phyloP scores from a whole-genome alignment of 169 alveolate genomes.

The Miamiensis avidus region DNA sequence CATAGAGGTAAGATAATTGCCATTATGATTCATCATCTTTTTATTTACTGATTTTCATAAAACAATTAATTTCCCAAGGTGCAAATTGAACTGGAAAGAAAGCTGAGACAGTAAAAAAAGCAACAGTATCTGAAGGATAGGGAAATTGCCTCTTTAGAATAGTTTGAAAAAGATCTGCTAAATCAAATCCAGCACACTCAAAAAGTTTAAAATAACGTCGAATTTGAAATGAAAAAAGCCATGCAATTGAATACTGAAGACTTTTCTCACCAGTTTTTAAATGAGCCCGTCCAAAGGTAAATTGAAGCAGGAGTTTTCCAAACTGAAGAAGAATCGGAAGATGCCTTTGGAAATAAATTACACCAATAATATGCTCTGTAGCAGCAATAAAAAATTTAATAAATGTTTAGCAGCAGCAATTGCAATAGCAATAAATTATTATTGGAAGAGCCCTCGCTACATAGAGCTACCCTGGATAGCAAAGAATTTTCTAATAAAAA shows the following conservation, averaged over 20 bases:
- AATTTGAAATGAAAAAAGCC: neutral
- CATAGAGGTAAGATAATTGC: neutral
- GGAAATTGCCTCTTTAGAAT: neutral
- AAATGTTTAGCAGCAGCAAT: too few species aligned
- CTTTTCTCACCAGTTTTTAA: neutral
- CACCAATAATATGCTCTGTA: too few species aligned
- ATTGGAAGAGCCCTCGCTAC: too few species aligned
- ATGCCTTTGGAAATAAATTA: too few species aligned
- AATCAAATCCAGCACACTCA: neutral
- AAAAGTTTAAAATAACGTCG: neutral
- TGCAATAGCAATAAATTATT: too few species aligned
- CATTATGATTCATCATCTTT: neutral
- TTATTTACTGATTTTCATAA: neutral
- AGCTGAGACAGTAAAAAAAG: too few species aligned
- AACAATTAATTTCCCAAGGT: neutral
- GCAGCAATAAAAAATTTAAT: too few species aligned
- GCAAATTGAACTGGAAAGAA: neutral
- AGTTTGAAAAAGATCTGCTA: neutral
- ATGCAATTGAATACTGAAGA: neutral
- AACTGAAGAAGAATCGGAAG: neutral
- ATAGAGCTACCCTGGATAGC: too few species aligned
- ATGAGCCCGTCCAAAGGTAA: too few species aligned
- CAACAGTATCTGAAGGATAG: neutral
- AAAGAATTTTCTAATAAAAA: too few species aligned
- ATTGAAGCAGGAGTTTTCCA: neutral